Conservation (phyloP, 2,329 filamentous ascomycete genomes). For the Fusarium musae region DNA sequence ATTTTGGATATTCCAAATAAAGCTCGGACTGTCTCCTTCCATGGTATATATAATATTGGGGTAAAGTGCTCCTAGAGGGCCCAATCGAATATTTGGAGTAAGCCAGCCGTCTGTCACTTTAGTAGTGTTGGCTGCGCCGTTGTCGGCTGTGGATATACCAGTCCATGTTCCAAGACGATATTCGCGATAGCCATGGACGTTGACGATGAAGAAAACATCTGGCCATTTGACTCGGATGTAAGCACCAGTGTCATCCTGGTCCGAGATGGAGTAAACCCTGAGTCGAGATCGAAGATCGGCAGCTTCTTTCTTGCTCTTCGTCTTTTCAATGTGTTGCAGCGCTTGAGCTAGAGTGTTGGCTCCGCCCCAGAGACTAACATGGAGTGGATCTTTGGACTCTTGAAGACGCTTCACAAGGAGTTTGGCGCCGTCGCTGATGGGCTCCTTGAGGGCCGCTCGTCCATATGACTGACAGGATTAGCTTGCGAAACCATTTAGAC, state of each 20-base stretch:
- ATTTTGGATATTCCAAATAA: conserved; percentile 10
- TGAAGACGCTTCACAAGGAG: not conserved
- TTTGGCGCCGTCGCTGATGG: not conserved
- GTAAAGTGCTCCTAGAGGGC: not conserved
- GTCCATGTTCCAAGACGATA: conserved; percentile 2
- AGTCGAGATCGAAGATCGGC: conserved; percentile 4
- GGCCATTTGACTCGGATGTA: conserved; percentile 7
- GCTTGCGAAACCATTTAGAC: accelerated
- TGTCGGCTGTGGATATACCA: not conserved
- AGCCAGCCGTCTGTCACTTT: conserved; percentile 6
- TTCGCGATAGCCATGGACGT: conserved; percentile 1
- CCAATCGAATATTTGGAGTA: conserved; percentile 6
- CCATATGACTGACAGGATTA: conserved; percentile 4
- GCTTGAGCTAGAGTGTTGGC: conserved; percentile 10
- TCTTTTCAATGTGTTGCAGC: not conserved
- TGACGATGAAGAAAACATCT: conserved; percentile 11
- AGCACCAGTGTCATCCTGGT: conserved; percentile 7
- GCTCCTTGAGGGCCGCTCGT: not conserved
- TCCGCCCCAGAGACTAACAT: conserved; percentile 9
- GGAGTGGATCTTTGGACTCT: not conserved
- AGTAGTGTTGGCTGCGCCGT: not conserved
- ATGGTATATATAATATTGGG: not conserved
- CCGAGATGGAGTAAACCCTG: conserved; percentile 11
- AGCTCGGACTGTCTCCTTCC: conserved; percentile 14
- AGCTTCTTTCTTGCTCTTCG: not conserved